These are phyloP conservation scores for Paraphaeosphaeria minitans DNA, from an alignment of 2,329 filamentous ascomycete genomes.

Conservation along the genomic window DNA sequence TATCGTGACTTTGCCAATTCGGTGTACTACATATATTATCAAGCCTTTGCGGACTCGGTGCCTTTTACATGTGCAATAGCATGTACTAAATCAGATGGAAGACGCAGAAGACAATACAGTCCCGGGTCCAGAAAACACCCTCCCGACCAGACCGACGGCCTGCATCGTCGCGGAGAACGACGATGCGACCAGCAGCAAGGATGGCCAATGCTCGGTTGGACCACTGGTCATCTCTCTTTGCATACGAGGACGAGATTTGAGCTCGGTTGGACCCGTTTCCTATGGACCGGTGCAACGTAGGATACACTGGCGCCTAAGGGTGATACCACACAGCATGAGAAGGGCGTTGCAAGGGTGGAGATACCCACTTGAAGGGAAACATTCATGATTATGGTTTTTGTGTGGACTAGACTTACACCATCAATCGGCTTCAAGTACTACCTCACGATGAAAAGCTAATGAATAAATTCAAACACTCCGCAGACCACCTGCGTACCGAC, in stretches of 20 bases:
- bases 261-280: neutral
- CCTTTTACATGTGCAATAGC: neutral
- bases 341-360: neutral
- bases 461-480: too few species aligned
- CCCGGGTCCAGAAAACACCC: neutral
- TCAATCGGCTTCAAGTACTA: too few species aligned
- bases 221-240: neutral
- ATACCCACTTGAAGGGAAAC: neutral
- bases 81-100: neutral
- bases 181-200: neutral
- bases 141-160: neutral
- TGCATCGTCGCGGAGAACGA: neutral
- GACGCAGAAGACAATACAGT: neutral
- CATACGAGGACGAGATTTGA: neutral
- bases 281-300: neutral
- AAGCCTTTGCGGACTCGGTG: too few species aligned
- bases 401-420: too few species aligned
- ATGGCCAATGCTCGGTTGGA: neutral
- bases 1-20: neutral
- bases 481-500: too few species aligned
- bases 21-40: neutral
- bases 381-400: too few species aligned
- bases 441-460: too few species aligned
- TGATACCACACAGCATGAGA: neutral
- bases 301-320: neutral